Percentiles rank a stretch among this genome's conserved stretches.
Conservation (phyloP, 768 basidiomycete species). For the Tephrocybe sp. region DNA sequence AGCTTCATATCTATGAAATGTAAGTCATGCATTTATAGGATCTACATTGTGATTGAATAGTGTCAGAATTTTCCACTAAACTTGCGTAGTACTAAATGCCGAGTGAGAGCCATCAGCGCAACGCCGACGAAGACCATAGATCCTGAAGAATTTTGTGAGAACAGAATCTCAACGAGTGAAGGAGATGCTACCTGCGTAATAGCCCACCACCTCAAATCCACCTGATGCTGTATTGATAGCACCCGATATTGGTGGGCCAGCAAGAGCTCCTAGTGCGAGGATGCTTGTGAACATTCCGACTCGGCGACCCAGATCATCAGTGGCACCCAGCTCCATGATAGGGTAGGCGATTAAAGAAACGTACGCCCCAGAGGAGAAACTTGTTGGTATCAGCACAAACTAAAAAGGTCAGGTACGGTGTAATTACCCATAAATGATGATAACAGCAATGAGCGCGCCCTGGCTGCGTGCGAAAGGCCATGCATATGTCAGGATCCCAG, state of each 20-base stretch:
- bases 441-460: slow-evolving; percentile 46
- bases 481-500: slow-evolving; percentile 57
- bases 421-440: slow-evolving; percentile 60
- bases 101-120: slow-evolving; percentile 13
- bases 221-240: slow-evolving; percentile 55
- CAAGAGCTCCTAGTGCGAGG: slow-evolving; percentile 58
- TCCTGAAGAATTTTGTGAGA: slow-evolving; percentile 5
- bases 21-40: no score
- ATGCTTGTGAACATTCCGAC: slow-evolving; percentile 64
- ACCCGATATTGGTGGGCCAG: slow-evolving; percentile 73
- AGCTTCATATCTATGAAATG: neutral
- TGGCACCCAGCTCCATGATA: slow-evolving; percentile 57
- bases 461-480: slow-evolving; percentile 65
- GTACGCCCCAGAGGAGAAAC: slow-evolving; percentile 61
- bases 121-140: slow-evolving; percentile 19
- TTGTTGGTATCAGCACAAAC: slow-evolving; percentile 18
- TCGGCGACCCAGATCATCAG: slow-evolving; percentile 60
- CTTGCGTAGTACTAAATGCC: slow-evolving; percentile 16
- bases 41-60: no score
- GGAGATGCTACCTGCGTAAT: slow-evolving; percentile 19
- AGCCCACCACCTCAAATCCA: slow-evolving; percentile 51
- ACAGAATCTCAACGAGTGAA: neutral
- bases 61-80: slow-evolving; percentile 19
- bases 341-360: slow-evolving; percentile 56
- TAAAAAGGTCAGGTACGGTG: neutral